Evolutionary conservation across 140 eudicot genomes (phyloP).

Genomic region (Artemisia princeps): DNA sequence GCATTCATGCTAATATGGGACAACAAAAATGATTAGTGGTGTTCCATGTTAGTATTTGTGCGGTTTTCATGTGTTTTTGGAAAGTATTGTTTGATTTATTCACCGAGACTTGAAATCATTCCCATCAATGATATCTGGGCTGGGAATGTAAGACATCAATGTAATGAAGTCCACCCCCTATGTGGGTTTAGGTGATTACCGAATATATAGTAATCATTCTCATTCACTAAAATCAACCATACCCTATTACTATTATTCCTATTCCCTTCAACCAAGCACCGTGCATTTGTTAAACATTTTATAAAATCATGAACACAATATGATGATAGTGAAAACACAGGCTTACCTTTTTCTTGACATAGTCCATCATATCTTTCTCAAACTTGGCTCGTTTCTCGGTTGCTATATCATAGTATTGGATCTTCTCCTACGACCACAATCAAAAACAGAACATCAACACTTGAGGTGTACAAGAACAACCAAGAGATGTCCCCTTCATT

Average conservation of each 20-base stretch:
- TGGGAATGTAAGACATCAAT: background rate
- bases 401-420: constrained; percentile 81
- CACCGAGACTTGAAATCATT: too few relatives aligned
- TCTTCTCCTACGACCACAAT: constrained; percentile 48
- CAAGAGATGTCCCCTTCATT: too few relatives aligned
- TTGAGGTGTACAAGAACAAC: too few relatives aligned
- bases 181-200: constrained; percentile 10
- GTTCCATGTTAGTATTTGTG: background rate
- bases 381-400: constrained; percentile 79
- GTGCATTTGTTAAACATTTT: background rate
- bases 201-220: background rate
- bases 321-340: background rate
- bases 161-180: background rate
- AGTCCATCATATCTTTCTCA: constrained; percentile 65
- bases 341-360: constrained; percentile 53
- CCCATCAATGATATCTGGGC: too few relatives aligned
- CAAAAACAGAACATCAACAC: too few relatives aligned
- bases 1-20: background rate
- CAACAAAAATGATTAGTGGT: background rate
- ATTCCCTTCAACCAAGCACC: background rate
- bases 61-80: background rate
- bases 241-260: background rate
- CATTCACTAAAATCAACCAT: background rate
- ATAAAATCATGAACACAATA: background rate
- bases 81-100: background rate